Evolutionary conservation across 441 rosid genomes (phyloP), one percentile per base, ranked within the genome.

Genomic region (Lagerstroemia fauriei): DNA sequence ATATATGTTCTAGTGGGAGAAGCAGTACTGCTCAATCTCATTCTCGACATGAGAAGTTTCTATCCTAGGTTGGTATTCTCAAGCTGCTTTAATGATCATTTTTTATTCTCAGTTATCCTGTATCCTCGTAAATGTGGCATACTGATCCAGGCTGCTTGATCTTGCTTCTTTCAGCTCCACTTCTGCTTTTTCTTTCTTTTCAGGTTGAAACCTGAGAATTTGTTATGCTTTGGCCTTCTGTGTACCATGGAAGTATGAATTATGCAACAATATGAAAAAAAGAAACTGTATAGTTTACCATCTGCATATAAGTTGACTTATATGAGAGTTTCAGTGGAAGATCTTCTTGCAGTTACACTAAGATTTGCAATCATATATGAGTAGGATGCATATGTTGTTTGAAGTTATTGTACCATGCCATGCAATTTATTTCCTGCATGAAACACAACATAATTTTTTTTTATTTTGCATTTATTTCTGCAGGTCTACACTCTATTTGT

Each of bases 401-500:
- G 29, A n/a, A 61, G 34, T 12, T n/a, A 29, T 10, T 10, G 38
- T 16, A 61, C 27, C 71, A 31, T 29, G 11, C 14, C 29, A 66
- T 66, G 24, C 41, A 66, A 31, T 29, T 66, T 11, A 27, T 2
- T 66, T 66, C 29, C 41, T 25, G 31, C 66, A 61, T 65, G 70
- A 29, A 65, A 29, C 27, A 20, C 11, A 34, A 34, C 34, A 65
- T 65, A 65, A 34, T 18, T 16, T 6, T 31, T 69, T 69, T 31
- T 8, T 34, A 38, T 2, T 75, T 51, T 48, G 17, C 14, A 14
- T 75, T 82, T 79, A 47, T 76, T 85, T 80, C 76, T 85, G 91
- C 97, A 97, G 99, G 78, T 89, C 90, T 84, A 83, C 87, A 51
- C 92, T 94, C 77, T 92, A 94, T 88, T 86, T 93, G 73, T 97